Evolutionary conservation across 2,329 filamentous ascomycete species (phyloP).

Genomic region (Ophiocordyceps sinensis): DNA sequence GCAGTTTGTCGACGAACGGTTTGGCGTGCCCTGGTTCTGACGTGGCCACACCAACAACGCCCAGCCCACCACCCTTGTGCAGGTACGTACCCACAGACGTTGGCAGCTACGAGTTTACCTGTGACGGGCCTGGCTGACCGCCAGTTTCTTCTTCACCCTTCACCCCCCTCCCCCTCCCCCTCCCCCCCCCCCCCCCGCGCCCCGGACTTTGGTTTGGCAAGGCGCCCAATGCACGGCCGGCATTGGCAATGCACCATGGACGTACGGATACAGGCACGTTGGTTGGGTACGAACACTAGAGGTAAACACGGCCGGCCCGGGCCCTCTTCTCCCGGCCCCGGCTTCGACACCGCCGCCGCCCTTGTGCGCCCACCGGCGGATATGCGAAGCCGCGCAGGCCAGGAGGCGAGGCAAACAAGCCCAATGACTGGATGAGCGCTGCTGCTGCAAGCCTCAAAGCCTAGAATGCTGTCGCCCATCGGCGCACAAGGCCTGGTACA

Average conservation of each 20-base stretch:
- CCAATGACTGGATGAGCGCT: background rate
- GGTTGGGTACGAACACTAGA: no score
- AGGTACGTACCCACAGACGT: no score
- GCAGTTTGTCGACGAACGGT: slow-evolving; percentile 4
- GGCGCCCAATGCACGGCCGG: background rate
- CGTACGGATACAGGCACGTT: no score
- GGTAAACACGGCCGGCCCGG: no score
- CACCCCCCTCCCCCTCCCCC: no score
- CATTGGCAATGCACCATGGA: background rate
- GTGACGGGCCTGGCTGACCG: slow-evolving; percentile 3
- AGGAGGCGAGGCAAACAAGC: background rate
- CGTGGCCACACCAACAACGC: slow-evolving; percentile 5
- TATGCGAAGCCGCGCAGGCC: background rate
- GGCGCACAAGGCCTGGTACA: background rate
- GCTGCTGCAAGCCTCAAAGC: slow-evolving; percentile 1
- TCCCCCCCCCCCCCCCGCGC: no score
- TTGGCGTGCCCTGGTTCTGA: slow-evolving; percentile 1
- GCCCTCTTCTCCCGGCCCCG: background rate
- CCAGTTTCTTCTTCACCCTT: slow-evolving; percentile 1
- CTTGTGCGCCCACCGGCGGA: background rate
- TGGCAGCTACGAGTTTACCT: no score
- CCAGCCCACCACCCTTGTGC: no score
- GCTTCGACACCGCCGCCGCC: background rate
- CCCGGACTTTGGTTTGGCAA: background rate
- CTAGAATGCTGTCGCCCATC: background rate